Base-by-base conservation (phyloP, 257 asterid genomes). In the Eustoma russellianum region DNA sequence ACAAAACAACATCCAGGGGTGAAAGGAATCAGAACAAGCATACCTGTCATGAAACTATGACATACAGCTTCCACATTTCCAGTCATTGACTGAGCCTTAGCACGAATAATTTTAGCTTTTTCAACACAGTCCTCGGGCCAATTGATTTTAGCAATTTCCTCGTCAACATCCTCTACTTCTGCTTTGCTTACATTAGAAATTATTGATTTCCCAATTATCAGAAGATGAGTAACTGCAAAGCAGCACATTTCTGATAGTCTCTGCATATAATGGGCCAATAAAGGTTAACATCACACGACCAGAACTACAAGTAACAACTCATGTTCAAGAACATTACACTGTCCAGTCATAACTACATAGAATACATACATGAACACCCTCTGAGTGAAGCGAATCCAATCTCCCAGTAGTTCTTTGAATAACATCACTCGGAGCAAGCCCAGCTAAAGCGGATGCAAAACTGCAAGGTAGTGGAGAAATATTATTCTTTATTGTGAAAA, bases 191-290 rank as follows among this genome's bases (percentile, higher is more conserved):
- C 74, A 64, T 50, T 66, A 60, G 93, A 77, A 64, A 74, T 81
- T 47, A 85, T 63, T 13, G 95, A 88, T 64, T 83, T 92, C 50
- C 95, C 97, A 50, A 92, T 86, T 79, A 81, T 74, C 72, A 85
- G 65, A 51, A 88, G 78, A 68, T 83, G 97, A 63, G 91, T 85
- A 44, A 78, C 88, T 38, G 94, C 88, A 65, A 76, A 85, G 61
- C 97, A 92, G 81, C 99, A 85, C 82, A 92, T 74, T 73, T 92
- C 99, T 55, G 99, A 88, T 69, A 92, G 83, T 70, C 99, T 79
- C 99, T 92, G 84, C 41, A 52, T 58, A 53, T 52, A 45, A 66
- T 34, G 18, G 50, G 50, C 55, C 71, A 61, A 48, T 44, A 17
- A 68, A 13, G 50, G 55, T n/a, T n/a, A n/a, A 55, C 41, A 46